A percentile compares a stretch with the other conserved stretches of the same genome.
These are phyloP conservation scores for Colletotrichum sp. DNA, from an alignment of 2,329 filamentous ascomycete species.

Conservation along the genomic window DNA sequence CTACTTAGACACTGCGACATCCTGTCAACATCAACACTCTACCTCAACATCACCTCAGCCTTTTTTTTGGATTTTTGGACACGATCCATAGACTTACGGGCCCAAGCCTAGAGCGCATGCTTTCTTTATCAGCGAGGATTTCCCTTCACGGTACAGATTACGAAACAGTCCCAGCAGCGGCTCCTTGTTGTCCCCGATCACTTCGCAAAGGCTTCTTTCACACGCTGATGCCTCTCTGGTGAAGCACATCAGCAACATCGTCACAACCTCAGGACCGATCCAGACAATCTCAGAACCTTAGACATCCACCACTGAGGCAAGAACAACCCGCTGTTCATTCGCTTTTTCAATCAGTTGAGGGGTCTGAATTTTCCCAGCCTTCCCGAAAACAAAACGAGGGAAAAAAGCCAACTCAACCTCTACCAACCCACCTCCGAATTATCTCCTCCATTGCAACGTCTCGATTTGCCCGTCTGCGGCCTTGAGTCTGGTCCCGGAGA, in stretches of 20 bases:
- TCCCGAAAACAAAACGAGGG: not conserved
- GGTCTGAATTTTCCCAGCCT: not conserved
- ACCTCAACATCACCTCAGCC: not conserved
- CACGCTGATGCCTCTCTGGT: not conserved
- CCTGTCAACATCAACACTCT: not conserved
- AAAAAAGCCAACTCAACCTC: not conserved
- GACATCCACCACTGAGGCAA: not conserved
- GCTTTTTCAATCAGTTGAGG: not conserved
- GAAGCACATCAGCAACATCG: not conserved
- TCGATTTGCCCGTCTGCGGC: not conserved
- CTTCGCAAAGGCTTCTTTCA: not conserved
- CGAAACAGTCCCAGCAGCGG: not conserved
- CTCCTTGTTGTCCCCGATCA: not conserved
- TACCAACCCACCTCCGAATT: not conserved
- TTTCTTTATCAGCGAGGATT: slow-evolving; percentile 16
- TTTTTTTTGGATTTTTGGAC: slow-evolving; percentile 6
- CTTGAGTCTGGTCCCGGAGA: not conserved
- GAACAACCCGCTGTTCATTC: not conserved
- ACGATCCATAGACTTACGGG: slow-evolving; percentile 11
- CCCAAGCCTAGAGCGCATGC: slow-evolving; percentile 12
- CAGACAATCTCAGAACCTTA: not conserved
- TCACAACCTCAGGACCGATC: not conserved
- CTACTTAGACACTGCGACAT: not conserved
- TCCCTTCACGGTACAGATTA: not conserved
- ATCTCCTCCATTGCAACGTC: not conserved